Percentiles rank a stretch among this genome's conserved stretches.
These are phyloP conservation scores for Tetraselmis chui DNA, from an alignment of 139 green algal species.

Conservation along the genomic window DNA sequence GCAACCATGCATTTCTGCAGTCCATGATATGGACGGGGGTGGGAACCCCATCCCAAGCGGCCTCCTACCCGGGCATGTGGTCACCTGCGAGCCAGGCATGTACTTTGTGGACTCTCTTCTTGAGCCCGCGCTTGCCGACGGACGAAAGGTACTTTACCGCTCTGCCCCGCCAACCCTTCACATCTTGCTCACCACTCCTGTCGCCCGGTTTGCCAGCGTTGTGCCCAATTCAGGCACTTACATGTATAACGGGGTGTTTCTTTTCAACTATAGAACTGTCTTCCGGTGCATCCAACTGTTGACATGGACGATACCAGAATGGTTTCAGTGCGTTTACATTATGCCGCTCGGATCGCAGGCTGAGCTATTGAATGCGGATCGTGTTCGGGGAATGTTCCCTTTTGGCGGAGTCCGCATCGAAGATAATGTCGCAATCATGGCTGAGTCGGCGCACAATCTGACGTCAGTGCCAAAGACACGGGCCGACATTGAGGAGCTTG, in stretches of 20 bases:
- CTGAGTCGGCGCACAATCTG: not conserved
- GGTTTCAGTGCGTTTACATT: not conserved
- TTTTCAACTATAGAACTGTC: not conserved
- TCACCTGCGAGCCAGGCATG: constrained; percentile 41
- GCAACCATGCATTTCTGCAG: too few species aligned
- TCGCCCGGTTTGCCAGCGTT: too few species aligned
- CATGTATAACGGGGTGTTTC: not conserved
- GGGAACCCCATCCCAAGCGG: constrained; percentile 14
- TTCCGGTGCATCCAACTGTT: not conserved
- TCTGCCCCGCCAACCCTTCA: too few species aligned
- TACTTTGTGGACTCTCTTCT: constrained; percentile 37
- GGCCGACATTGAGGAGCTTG: not conserved
- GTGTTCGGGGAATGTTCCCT: not conserved
- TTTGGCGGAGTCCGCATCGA: not conserved
- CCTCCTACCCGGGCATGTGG: constrained; percentile 31
- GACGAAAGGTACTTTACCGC: not conserved
- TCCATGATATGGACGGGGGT: constrained; percentile 31
- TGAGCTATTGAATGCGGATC: not conserved
- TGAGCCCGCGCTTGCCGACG: not conserved
- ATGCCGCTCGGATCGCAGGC: not conserved
- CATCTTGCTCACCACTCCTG: too few species aligned
- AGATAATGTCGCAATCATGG: not conserved
- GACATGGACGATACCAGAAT: too few species aligned
- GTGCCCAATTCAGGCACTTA: not conserved
- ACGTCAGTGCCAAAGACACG: not conserved